Base-by-base conservation (phyloP, 192 early-diverging fungal species). In the Coemansia sp. region DNA sequence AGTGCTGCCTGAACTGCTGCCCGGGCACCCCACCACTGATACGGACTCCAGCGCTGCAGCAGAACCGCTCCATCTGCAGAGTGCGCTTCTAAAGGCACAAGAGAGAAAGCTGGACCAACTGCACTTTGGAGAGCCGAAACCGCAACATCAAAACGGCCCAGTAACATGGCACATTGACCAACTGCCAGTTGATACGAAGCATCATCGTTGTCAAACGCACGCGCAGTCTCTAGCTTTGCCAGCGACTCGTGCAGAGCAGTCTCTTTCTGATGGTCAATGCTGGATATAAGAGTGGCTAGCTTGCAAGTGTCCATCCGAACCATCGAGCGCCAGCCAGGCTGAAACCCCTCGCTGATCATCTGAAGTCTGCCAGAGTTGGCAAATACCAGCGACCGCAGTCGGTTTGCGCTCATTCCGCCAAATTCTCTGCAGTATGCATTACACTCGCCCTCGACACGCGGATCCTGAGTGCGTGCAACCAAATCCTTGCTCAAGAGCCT, bases 21-120 rank as follows among this genome's bases (percentile, higher is more conserved):
- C 51, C 58, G 41, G 29, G 29, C 59, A n/a, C 78, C 72, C 73
- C 73, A 75, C 73, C 69, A 72, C 52, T 69, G 73, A 21, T 25
- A 24, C 38, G 78, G 78, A n/a, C 78, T 49, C 21, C 65, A 52
- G 7, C 25, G 60, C 6, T 21, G 54, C 32, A 5, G n/a, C 22
- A 22, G 47, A 4, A 4, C 11, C 15, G 14, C 17, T 7, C 25
- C 47, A 4, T 19, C 39, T 60, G 21, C 4, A 21, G 24, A 53
- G 51, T 12, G 10, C 9, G 11, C n/a, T 9, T 55, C 23, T 15
- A 25, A 29, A 55, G 7, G 5, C 14, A 4, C n/a, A 14, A 24
- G 5, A 32, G 2, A 27, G 21, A 4, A 19, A 43, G 32, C 11
- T 15, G 39, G 10, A 10, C 32, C 45, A n/a, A 71, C 29, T n/a